These are phyloP conservation scores for Lactifluus rugatus DNA, from an alignment of 768 basidiomycete genomes.

Conservation along the genomic window DNA sequence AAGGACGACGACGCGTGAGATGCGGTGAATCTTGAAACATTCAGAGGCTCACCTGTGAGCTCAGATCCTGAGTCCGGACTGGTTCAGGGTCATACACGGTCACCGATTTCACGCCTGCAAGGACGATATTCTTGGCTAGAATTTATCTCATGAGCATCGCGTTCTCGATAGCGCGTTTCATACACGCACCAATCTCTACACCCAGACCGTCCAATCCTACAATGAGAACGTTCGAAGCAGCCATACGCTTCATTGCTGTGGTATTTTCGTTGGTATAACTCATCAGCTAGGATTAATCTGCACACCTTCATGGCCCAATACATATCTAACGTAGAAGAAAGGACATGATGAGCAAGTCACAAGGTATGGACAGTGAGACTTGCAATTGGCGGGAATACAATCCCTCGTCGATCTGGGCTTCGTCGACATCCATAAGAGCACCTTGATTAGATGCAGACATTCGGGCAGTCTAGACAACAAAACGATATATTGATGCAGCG, in stretches of 20 bases:
- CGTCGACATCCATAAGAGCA: conserved; percentile 76
- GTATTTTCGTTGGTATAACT: not conserved
- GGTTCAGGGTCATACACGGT: conserved; percentile 91
- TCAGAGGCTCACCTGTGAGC: conserved; percentile 62
- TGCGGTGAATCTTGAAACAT: not conserved
- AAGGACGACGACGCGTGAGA: not conserved
- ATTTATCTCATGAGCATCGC: conserved; percentile 3
- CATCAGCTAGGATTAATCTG: not conserved
- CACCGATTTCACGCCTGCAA: conserved; percentile 97
- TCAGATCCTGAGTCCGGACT: conserved; percentile 80
- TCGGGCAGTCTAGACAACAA: not conserved
- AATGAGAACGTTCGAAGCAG: conserved; percentile 86
- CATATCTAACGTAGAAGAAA: conserved; percentile 51
- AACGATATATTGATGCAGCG: conserved; percentile 1
- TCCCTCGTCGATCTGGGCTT: conserved; percentile 84
- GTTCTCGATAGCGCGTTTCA: not conserved
- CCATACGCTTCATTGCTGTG: conserved; percentile 99
- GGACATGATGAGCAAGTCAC: conserved; percentile 17
- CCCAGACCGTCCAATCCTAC: conserved; percentile 89
- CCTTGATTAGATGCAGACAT: conserved; percentile 33
- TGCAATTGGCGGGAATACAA: conserved; percentile 90
- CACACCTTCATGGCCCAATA: conserved; percentile 91
- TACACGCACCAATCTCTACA: conserved; percentile 74
- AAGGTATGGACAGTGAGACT: conserved; percentile 28
- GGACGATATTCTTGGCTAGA: conserved; percentile 87